phyloP scores from a whole-genome alignment of 345 rosid genomes.

The Rhizophora apiculata region DNA sequence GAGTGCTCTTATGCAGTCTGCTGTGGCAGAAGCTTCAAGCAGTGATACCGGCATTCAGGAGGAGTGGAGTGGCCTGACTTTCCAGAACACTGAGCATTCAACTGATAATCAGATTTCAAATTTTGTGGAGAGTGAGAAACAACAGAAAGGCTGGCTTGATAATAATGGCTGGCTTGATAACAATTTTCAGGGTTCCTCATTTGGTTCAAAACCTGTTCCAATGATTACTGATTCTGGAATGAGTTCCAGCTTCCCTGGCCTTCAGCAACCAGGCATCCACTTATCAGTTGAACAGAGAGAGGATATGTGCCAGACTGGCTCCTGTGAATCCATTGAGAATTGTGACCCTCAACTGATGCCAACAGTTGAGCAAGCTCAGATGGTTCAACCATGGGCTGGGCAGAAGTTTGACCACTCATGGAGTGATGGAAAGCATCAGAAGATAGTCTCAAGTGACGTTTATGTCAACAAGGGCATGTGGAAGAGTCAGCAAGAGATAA shows the following conservation, averaged over 20 bases:
- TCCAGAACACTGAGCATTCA: slow-evolving; percentile 34
- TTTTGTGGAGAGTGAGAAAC: slow-evolving; percentile 31
- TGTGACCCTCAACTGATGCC: slow-evolving; percentile 36
- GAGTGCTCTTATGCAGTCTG: slow-evolving; percentile 99
- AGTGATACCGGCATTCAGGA: slow-evolving; percentile 51
- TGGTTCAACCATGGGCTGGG: slow-evolving; percentile 38
- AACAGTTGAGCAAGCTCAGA: slow-evolving; percentile 28
- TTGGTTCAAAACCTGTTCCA: slow-evolving; percentile 15
- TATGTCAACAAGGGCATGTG: slow-evolving; percentile 11
- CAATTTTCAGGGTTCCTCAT: slow-evolving; percentile 32
- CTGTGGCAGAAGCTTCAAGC: slow-evolving; percentile 84
- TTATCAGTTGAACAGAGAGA: slow-evolving; percentile 33
- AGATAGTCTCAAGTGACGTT: slow-evolving; percentile 12
- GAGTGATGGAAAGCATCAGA: slow-evolving; percentile 17
- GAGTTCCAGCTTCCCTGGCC: slow-evolving; percentile 36
- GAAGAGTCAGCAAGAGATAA: slow-evolving; percentile 19
- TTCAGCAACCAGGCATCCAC: slow-evolving; percentile 43
- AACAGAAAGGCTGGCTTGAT: slow-evolving; percentile 38
- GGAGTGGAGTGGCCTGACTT: slow-evolving; percentile 52
- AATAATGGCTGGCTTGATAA: slow-evolving; percentile 38
- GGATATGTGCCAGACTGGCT: slow-evolving; percentile 30
- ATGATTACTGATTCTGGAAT: not conserved
- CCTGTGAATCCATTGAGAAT: slow-evolving; percentile 39
- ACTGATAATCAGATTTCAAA: slow-evolving; percentile 28
- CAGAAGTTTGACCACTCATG: slow-evolving; percentile 33